Conservation (phyloP, 2,329 filamentous ascomycete species). For the Talaromyces albobiverticillius region DNA sequence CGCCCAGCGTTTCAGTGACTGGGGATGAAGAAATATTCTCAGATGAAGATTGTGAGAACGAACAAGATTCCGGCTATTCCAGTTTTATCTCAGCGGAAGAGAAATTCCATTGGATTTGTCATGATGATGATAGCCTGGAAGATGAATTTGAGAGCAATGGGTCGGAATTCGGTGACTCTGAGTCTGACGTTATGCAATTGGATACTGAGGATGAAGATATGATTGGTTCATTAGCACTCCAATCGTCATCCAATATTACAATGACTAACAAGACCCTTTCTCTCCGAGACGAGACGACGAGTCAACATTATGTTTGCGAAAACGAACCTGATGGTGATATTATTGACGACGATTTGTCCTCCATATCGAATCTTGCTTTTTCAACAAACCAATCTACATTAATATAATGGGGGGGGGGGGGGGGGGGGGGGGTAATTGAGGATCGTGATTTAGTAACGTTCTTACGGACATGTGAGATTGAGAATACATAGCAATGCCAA, state of each 20-base stretch:
- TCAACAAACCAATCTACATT: background rate
- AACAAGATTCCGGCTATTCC: conserved; percentile 2
- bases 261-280: background rate
- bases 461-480: background rate
- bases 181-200: background rate
- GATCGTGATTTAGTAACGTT: background rate
- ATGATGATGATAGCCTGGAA: background rate
- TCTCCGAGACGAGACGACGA: background rate
- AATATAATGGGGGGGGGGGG: too few relatives aligned
- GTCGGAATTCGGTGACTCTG: background rate
- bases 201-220: background rate
- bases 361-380: background rate
- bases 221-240: background rate
- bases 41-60: background rate
- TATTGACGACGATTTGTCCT: background rate
- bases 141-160: background rate
- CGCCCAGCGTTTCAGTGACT: background rate
- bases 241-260: background rate
- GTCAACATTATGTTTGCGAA: background rate
- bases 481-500: background rate
- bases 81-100: background rate
- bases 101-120: background rate
- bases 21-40: background rate
- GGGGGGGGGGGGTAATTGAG: background rate
- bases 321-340: background rate